A percentile compares a stretch with the other conserved stretches of the same genome.
Conservation (phyloP, 2,329 filamentous ascomycete genomes). For the Gaeumannomyces tritici region DNA sequence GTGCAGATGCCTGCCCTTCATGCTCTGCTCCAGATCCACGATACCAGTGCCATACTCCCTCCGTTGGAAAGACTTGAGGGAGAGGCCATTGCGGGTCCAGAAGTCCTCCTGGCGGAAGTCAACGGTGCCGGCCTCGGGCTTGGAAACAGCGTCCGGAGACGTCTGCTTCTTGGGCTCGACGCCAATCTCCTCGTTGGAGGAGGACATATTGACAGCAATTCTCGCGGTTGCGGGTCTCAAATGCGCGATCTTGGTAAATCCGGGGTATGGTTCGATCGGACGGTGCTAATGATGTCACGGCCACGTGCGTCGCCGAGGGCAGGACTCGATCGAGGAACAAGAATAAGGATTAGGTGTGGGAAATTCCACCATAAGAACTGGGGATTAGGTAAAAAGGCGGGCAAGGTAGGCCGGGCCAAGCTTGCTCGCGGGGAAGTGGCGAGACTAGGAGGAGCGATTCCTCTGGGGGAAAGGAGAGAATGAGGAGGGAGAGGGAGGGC, state of each 20-base stretch:
- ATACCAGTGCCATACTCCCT: conserved; percentile 23
- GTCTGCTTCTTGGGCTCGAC: neutral
- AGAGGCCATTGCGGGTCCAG: conserved; percentile 29
- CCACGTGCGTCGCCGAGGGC: no score
- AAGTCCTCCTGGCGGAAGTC: conserved; percentile 17
- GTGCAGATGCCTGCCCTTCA: conserved; percentile 13
- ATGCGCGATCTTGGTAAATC: neutral
- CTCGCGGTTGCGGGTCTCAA: neutral
- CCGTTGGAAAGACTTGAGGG: conserved; percentile 29
- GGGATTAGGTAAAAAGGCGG: neutral
- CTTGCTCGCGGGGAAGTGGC: neutral
- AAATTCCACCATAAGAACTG: neutral
- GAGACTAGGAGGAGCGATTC: neutral
- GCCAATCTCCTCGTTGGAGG: neutral
- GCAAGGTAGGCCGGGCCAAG: neutral
- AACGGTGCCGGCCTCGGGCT: neutral
- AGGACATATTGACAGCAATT: neutral
- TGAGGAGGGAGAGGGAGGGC: neutral
- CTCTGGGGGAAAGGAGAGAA: neutral
- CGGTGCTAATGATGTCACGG: no score
- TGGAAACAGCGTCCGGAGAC: neutral
- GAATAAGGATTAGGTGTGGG: neutral
- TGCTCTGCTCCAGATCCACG: conserved; percentile 25
- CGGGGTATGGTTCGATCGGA: no score
- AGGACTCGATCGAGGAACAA: neutral